These are phyloP conservation scores for Begonia peltatifolia DNA, from an alignment of 306 rosid species.

Conservation along the genomic window DNA sequence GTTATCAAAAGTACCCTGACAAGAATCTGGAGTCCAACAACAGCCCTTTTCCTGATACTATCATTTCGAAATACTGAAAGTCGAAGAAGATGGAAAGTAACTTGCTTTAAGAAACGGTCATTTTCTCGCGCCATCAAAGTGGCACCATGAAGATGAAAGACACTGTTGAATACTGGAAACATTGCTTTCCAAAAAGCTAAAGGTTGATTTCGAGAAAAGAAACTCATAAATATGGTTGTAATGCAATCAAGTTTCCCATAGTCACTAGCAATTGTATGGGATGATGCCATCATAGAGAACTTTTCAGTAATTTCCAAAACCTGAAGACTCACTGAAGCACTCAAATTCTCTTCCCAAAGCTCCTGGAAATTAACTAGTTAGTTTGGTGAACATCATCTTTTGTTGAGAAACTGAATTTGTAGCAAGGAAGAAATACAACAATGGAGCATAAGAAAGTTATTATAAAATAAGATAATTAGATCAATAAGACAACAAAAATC, in stretches of 20 bases:
- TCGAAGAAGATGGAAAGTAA: slow-evolving; percentile 88
- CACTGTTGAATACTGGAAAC: slow-evolving; percentile 67
- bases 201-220: slow-evolving; percentile 84
- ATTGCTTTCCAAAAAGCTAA: slow-evolving; percentile 72
- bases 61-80: slow-evolving; percentile 93
- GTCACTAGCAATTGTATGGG: slow-evolving; percentile 81
- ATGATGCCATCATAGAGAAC: slow-evolving; percentile 66
- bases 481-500: background rate
- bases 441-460: background rate
- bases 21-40: slow-evolving; percentile 85
- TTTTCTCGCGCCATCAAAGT: slow-evolving; percentile 94
- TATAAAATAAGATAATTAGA: background rate
- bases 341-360: slow-evolving; percentile 99
- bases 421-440: background rate
- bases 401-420: background rate
- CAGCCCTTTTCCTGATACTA: slow-evolving; percentile 83
- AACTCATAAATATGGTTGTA: slow-evolving; percentile 74
- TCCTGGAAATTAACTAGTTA: slow-evolving; percentile 39
- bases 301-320: slow-evolving; percentile 81
- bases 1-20: slow-evolving; percentile 50
- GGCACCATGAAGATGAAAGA: slow-evolving; percentile 82
- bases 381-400: background rate
- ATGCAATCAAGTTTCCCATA: slow-evolving; percentile 92
- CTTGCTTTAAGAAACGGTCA: slow-evolving; percentile 97
- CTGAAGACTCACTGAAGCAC: slow-evolving; percentile 89